Conservation (phyloP, 768 basidiomycete genomes). For the Suillus hirtellus region DNA sequence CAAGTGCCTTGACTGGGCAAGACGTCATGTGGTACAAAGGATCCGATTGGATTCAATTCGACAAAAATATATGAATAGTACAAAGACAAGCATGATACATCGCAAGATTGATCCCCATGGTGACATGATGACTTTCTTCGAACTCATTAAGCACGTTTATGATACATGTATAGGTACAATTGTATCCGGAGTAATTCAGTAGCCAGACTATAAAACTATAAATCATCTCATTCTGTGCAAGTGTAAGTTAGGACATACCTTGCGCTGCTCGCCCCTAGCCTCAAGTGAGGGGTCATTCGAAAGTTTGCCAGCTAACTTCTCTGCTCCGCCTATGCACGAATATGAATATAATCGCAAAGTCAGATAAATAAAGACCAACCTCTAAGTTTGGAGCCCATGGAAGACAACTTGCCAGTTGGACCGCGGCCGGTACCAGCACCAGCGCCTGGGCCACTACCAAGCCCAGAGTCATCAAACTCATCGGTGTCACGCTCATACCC, state of each 20-base stretch:
- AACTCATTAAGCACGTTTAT: not conserved
- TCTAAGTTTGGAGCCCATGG: constrained; percentile 5
- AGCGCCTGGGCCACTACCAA: not conserved
- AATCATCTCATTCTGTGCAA: not conserved
- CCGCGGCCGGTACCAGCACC: constrained; percentile 1
- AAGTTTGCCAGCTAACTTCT: constrained; percentile 15
- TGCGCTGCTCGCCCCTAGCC: constrained; percentile 9
- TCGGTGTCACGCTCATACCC: constrained; percentile 16
- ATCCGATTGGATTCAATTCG: not conserved
- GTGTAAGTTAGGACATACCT: constrained; percentile 8
- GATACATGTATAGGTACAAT: not conserved
- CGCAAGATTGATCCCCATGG: not conserved
- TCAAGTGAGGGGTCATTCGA: constrained; percentile 3
- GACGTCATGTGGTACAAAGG: not conserved
- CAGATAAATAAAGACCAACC: constrained; percentile 5
- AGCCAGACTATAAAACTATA: not conserved
- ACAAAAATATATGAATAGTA: not conserved
- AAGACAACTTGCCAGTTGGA: not conserved
- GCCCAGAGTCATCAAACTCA: constrained; percentile 11
- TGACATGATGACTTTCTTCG: not conserved
- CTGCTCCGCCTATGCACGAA: constrained; percentile 6
- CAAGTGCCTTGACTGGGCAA: not conserved
- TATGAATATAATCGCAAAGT: not conserved
- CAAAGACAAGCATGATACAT: not conserved
- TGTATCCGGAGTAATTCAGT: not conserved